Base-by-base conservation (phyloP, 116 monocot species). In the Zostera marina region DNA sequence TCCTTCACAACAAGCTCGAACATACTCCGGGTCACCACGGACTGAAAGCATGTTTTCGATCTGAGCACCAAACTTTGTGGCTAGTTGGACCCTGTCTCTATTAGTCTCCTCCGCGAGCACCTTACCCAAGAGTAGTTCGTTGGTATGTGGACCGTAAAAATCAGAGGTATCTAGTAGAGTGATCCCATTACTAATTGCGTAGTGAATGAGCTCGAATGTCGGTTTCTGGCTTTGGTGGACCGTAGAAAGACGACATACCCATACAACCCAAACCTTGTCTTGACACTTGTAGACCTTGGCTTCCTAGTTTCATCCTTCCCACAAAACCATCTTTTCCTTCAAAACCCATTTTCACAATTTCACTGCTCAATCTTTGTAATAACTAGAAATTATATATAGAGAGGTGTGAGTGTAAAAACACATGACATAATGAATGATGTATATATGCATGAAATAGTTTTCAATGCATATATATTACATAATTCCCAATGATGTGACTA, bases 121-220 rank as follows among this genome's bases (percentile, higher is more conserved):
- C 74, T 87, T 82, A 15, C 76, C 82, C 16, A 87, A 44, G 23
- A 88, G 68, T 41, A 83, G 59, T 60, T 88, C 88, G 59, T 88
- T 88, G 40, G 83, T 83, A 65, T 58, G 67, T 53, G 79, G 88
- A 5, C 88, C 88, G 48, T 88, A 88, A 13, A 78, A 8, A 52
- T 88, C 88, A 52, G 88, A 77, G 25, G 88, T 71, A 45, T 83
- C 88, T 68, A 88, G 68, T 23, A 83, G 69, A 13, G 88, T 80
- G 67, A 88, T 62, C 46, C 88, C 83, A 41, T 61, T 51, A 60
- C 23, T 4, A 64, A 78, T 11, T 41, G 75, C 83, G 59, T 83
- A 70, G 47, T 56, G 76, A 63, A 88, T 60, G 22, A 88, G 74
- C 17, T 60, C 60, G 72, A 88, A 79, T 78, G 52, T 70, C 73